Percentiles rank a stretch among this genome's conserved stretches.
Evolutionary conservation across 441 rosid genomes (phyloP).

Genomic region (Adansonia gregorii): DNA sequence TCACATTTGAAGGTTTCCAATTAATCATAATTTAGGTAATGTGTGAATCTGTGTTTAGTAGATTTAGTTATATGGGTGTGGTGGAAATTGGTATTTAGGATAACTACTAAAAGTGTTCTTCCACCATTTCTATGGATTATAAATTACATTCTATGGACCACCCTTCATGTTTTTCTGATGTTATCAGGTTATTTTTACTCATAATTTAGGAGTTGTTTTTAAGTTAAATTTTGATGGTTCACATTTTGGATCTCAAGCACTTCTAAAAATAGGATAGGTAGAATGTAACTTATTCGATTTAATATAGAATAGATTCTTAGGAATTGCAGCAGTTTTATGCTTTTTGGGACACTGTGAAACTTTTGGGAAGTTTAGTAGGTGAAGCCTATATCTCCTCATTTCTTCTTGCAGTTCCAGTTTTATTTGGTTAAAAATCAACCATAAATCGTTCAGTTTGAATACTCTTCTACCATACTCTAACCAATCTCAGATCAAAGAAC

Average conservation of each 20-base stretch:
- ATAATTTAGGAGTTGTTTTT: background rate
- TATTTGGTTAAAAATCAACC: background rate
- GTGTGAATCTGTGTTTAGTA: background rate
- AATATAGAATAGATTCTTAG: background rate
- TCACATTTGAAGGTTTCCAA: background rate
- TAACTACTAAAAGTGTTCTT: background rate
- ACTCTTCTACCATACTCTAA: background rate
- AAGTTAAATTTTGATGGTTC: background rate
- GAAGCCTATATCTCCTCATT: background rate
- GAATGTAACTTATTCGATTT: background rate
- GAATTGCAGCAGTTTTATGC: background rate
- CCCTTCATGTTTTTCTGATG: background rate
- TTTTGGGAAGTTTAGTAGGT: background rate
- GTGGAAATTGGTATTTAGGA: background rate
- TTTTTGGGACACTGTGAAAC: background rate
- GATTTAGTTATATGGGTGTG: background rate
- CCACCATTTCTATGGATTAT: background rate
- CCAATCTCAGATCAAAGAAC: constrained; percentile 4
- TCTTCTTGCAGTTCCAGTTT: background rate
- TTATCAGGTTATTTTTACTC: background rate
- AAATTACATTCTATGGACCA: background rate
- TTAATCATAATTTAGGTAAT: background rate
- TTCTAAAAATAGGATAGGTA: background rate
- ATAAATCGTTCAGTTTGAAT: constrained; percentile 3
- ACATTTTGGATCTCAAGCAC: background rate